These are phyloP conservation scores for Mollisia scopiformis DNA, from an alignment of 2,329 filamentous ascomycete species.

Conservation along the genomic window DNA sequence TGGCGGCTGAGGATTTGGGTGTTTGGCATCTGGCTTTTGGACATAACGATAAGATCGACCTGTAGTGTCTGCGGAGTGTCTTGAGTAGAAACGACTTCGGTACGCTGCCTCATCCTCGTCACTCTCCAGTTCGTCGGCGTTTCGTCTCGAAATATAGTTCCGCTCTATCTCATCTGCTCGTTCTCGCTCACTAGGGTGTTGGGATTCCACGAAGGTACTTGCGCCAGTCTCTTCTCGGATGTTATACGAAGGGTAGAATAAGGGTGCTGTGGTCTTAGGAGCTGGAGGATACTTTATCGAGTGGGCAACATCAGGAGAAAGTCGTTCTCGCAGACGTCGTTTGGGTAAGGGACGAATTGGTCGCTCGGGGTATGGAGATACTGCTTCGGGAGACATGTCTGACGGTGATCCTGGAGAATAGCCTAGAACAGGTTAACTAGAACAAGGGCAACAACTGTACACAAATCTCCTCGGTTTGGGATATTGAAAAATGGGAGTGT, in stretches of 20 bases:
- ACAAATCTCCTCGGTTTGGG: not conserved
- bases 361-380: constrained; percentile 84
- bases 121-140: constrained; percentile 58
- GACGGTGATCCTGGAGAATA: constrained; percentile 39
- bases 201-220: constrained; percentile 34
- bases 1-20: constrained; percentile 56
- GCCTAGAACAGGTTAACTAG: constrained; percentile 23
- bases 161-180: constrained; percentile 35
- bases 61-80: constrained; percentile 50
- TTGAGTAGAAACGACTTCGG: constrained; percentile 43
- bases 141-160: constrained; percentile 49
- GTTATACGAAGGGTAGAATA: constrained; percentile 71
- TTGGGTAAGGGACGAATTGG: constrained; percentile 92
- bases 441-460: constrained; percentile 19
- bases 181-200: constrained; percentile 34
- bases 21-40: constrained; percentile 49
- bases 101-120: constrained; percentile 56
- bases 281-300: constrained; percentile 81
- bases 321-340: constrained; percentile 81
- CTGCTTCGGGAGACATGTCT: constrained; percentile 71
- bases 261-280: constrained; percentile 68
- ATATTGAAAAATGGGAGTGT: not conserved
- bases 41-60: constrained; percentile 47
- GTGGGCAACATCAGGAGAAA: constrained; percentile 83
- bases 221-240: constrained; percentile 38